Evolutionary conservation across 345 rosid genomes (phyloP).

Genomic region (Jatropha curcas): DNA sequence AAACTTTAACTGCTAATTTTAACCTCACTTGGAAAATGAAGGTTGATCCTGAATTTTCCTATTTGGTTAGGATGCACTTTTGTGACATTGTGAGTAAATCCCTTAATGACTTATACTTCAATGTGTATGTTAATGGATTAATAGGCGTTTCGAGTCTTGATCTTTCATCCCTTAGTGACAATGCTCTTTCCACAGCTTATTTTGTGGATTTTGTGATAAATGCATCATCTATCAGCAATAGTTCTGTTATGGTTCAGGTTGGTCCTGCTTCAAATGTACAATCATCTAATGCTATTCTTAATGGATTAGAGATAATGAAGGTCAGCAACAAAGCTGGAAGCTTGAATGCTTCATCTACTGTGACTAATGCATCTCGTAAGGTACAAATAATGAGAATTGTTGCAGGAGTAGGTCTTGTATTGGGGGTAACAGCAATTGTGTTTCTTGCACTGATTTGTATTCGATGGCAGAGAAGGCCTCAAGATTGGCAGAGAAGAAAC

Average conservation of each 20-base stretch:
- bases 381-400: constrained; percentile 45
- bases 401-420: constrained; percentile 50
- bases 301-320: constrained; percentile 79
- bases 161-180: constrained; percentile 50
- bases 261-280: constrained; percentile 45
- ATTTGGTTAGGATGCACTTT: constrained; percentile 70
- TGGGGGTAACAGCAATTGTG: constrained; percentile 49
- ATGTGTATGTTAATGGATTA: constrained; percentile 59
- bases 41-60: constrained; percentile 56
- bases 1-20: constrained; percentile 51
- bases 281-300: constrained; percentile 61
- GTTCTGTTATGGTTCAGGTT: constrained; percentile 59
- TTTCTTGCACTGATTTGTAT: constrained; percentile 45
- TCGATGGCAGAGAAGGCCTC: constrained; percentile 55
- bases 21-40: constrained; percentile 72
- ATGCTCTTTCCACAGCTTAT: constrained; percentile 53
- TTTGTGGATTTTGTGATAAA: constrained; percentile 56
- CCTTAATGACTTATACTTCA: constrained; percentile 60
- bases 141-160: constrained; percentile 46
- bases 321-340: constrained; percentile 58
- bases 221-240: constrained; percentile 46
- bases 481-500: constrained; percentile 56
- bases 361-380: constrained; percentile 39
- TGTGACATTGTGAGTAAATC: constrained; percentile 79
- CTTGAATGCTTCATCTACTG: constrained; percentile 49